Evolutionary conservation across 2,329 filamentous ascomycete species (phyloP), one percentile per base, ranked within the genome.

Genomic region (Podosphaera aphanis): DNA sequence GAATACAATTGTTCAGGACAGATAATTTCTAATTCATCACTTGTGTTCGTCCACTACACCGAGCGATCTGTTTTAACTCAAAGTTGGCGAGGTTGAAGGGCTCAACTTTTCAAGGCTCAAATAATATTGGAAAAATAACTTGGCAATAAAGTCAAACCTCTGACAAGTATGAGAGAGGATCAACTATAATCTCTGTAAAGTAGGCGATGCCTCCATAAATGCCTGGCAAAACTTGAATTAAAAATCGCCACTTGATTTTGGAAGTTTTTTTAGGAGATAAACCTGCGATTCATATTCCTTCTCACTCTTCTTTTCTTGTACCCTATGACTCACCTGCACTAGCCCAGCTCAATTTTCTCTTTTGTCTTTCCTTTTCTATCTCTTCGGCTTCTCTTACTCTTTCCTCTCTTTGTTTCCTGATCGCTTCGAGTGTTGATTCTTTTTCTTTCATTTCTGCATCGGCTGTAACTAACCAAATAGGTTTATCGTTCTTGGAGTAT

Each of bases 401-500:
- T 45, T 48, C 56, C 63, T 63, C 59, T 13, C 57, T 55, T 10
- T 60, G 43, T 36, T 58, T 60, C 35, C 52, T 56, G 35, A 62
- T 58, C 46, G 62, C 57, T 21, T 52, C 54, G 29, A 62, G 54
- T 50, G 53, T 56, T 8, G 62, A 59, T 36, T 63, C 57, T 39
- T 55, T 60, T 15, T 49, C 50, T 47, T 61, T 62, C 15, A 57
- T 56, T 27, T 60, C 57, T 15, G 58, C 63, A 47, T 64, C 62
- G 44, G 62, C 62, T 13, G 64, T 63, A 5, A 63, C 65, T 41
- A 60, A 56, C 66, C 66, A 69, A 50, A 69, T 93, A 38, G 83
- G 83, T 65, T 88, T 93, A 59, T 93, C 79, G 13, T 80, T 90
- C 65, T 86, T 92, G 21, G 83, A 82, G 61, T 86, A 83, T 55